Evolutionary conservation across 176 grass and related monocot genomes (phyloP).

Genomic region (Triticum timopheevii): DNA sequence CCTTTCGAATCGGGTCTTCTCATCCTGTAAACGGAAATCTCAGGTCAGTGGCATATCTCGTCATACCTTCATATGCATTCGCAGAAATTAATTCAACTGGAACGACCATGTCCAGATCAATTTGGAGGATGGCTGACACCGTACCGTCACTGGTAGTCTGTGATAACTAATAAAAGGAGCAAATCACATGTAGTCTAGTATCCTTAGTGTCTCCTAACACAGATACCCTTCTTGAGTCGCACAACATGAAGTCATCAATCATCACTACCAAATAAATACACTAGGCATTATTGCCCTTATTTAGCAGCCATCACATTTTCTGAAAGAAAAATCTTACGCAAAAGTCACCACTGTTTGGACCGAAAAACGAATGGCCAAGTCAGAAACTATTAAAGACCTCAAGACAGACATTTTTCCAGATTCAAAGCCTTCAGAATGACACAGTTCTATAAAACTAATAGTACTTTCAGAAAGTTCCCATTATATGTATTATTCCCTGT

Average conservation of each 20-base stretch:
- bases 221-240: not conserved
- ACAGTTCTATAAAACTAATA: not conserved
- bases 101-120: not conserved
- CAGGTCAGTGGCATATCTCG: not conserved
- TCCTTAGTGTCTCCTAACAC: not conserved
- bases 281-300: not conserved
- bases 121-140: not conserved
- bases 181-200: not conserved
- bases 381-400: not conserved
- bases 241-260: not conserved
- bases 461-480: not conserved
- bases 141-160: no score
- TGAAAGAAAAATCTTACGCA: not conserved
- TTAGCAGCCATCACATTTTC: no score
- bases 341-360: not conserved
- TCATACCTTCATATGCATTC: not conserved
- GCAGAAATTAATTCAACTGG: not conserved
- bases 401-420: not conserved
- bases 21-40: conserved; percentile 35
- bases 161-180: not conserved
- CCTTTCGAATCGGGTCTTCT: conserved; percentile 37
- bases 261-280: not conserved
- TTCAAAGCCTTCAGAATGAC: not conserved
- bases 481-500: not conserved
- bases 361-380: no score